Evolutionary conservation across 495 filamentous ascomycete species (phyloP).

Genomic region (Lentithecium fluviatile): DNA sequence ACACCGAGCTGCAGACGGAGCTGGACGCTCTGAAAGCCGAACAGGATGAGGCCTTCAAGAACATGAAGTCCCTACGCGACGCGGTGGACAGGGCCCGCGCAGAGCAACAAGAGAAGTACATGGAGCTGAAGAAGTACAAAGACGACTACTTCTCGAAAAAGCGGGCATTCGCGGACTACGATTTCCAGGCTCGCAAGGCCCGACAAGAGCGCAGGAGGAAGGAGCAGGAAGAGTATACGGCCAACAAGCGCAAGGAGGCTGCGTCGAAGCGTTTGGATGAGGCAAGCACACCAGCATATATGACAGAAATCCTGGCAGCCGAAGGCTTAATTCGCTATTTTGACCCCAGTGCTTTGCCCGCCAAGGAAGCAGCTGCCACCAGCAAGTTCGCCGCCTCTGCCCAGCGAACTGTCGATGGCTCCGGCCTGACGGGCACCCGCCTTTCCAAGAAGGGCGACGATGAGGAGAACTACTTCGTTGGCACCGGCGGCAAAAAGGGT

Average conservation of each 20-base stretch:
- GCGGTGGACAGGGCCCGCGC: slow-evolving; percentile 77
- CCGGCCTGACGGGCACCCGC: slow-evolving; percentile 72
- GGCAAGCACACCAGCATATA: slow-evolving; percentile 82
- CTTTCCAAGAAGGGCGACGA: slow-evolving; percentile 78
- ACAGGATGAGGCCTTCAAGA: slow-evolving; percentile 84
- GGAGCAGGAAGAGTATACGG: slow-evolving; percentile 72
- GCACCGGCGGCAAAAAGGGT: slow-evolving; percentile 80
- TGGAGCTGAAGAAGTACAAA: slow-evolving; percentile 75
- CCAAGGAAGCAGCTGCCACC: slow-evolving; percentile 63
- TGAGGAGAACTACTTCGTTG: slow-evolving; percentile 84
- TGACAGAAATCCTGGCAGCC: slow-evolving; percentile 84
- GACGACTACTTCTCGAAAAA: slow-evolving; percentile 77
- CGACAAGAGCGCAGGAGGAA: slow-evolving; percentile 75
- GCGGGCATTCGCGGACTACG: slow-evolving; percentile 75
- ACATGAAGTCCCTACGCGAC: slow-evolving; percentile 81
- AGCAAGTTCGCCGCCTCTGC: slow-evolving; percentile 73
- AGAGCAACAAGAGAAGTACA: slow-evolving; percentile 81
- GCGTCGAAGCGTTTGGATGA: slow-evolving; percentile 85
- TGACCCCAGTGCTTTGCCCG: slow-evolving; percentile 68
- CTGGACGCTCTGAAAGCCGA: slow-evolving; percentile 84
- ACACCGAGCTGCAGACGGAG: slow-evolving; percentile 76
- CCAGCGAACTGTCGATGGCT: slow-evolving; percentile 75
- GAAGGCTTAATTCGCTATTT: slow-evolving; percentile 86
- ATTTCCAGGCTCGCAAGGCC: slow-evolving; percentile 71
- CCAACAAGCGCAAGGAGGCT: slow-evolving; percentile 74